Conservation (phyloP, 257 asterid species). For the Cinchona pubescens region DNA sequence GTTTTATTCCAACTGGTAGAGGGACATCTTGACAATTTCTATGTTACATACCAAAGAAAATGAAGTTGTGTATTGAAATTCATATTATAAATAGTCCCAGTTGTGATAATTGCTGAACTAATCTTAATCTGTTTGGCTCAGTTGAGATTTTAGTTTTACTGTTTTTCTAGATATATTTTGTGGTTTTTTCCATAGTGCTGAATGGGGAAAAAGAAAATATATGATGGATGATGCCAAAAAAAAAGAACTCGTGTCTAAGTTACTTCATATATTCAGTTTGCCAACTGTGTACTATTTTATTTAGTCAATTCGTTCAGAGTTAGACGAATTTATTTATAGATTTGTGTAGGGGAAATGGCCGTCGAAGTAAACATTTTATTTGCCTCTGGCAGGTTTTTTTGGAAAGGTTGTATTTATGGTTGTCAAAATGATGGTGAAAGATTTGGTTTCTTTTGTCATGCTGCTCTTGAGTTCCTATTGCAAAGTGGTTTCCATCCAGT, state of each 20-base stretch:
- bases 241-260: not conserved
- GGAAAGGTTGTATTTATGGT: conserved; percentile 85
- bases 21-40: not conserved
- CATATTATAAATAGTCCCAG: not conserved
- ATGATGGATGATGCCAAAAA: not conserved
- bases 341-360: conserved; percentile 16
- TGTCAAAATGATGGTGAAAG: conserved; percentile 80
- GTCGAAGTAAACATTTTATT: conserved; percentile 20
- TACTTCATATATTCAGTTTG: not conserved
- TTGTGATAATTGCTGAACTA: not conserved
- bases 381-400: conserved; percentile 59
- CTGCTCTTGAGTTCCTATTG: conserved; percentile 94
- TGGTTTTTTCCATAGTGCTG: not conserved
- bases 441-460: conserved; percentile 94
- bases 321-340: not conserved
- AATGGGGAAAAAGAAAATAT: not conserved
- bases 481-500: conserved; percentile 93
- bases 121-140: not conserved
- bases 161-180: not conserved
- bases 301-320: not conserved
- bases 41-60: not conserved
- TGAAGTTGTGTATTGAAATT: not conserved
- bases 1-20: not conserved
- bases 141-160: not conserved
- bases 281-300: not conserved